Base-by-base conservation (phyloP, 192 early-diverging fungal genomes). In the Neocallimastix lanati region DNA sequence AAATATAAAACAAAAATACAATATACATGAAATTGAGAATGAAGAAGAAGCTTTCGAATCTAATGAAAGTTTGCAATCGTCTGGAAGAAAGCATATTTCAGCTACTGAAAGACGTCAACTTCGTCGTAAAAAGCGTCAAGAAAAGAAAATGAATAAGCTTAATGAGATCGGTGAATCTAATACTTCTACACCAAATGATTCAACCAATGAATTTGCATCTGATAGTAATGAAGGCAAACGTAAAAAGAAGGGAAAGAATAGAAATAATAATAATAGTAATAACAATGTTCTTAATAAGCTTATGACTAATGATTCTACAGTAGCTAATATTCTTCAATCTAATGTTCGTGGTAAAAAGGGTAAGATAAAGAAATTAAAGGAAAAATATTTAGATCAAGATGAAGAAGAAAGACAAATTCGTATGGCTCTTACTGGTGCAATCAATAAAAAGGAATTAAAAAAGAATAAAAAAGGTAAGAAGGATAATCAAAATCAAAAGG, bases 321-420 rank as follows among this genome's bases (percentile, higher is more conserved):
- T 82, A 14, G 28, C 58, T 9, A 80, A 81, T 6, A 38, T 35
- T 30, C 77, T 78, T 67, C 35, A 79, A 29, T 50, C 85, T 18
- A 76, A 82, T 35, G 84, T 89, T 16, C 94, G 97, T 67, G 97
- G 97, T 28, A 94, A 96, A 81, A 92, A 91, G 78, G 90, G 91
- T 38, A 98, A 98, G 85, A 81, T 90, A 33, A 94, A 93, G 87
- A 98, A 97, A 85, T 88, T 94, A 28, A 96, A 96, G 84, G 91
- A 91, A 35, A 97, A 96, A 84, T 99, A 99, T 84, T 93, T 87
- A 7, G 96, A 98, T 83, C 93, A 95, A 84, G 95, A 96, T 79
- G 96, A 99, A 36, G 95, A 96, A 77, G 97, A 99, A 78, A 88
- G 91, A 29, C 86, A 92, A 80, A 82, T 95, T 35, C 90, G 93